phyloP scores from a whole-genome alignment of 2,329 filamentous ascomycete species.

The Rhynchosporium graminicola region DNA sequence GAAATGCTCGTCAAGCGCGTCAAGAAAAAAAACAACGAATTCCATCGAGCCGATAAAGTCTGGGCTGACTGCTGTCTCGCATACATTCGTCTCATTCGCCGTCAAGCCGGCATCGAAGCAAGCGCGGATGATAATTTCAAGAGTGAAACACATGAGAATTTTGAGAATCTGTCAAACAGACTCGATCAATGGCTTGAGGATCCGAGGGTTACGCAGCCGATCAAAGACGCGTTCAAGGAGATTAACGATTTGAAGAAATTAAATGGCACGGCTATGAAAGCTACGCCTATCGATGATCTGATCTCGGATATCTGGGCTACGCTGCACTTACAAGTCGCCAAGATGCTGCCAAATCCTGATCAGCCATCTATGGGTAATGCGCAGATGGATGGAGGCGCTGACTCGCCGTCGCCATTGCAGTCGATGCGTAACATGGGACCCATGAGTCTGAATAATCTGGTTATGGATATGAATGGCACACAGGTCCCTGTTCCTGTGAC shows the following conservation, averaged over 20 bases:
- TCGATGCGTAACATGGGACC: slow-evolving; percentile 29
- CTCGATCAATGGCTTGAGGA: slow-evolving; percentile 60
- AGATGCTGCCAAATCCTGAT: slow-evolving; percentile 50
- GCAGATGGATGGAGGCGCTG: slow-evolving; percentile 49
- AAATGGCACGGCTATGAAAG: slow-evolving; percentile 81
- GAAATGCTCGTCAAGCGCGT: slow-evolving; percentile 66
- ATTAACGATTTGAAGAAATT: slow-evolving; percentile 72
- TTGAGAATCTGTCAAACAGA: slow-evolving; percentile 57
- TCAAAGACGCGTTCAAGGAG: slow-evolving; percentile 65
- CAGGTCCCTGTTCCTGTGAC: slow-evolving; percentile 33
- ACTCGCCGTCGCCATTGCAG: slow-evolving; percentile 30
- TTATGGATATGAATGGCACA: slow-evolving; percentile 39
- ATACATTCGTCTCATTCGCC: slow-evolving; percentile 53
- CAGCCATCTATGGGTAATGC: slow-evolving; percentile 47
- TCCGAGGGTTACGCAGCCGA: slow-evolving; percentile 47
- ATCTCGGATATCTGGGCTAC: slow-evolving; percentile 86
- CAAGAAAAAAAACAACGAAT: slow-evolving; percentile 61
- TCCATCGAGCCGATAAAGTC: slow-evolving; percentile 33
- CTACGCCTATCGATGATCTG: slow-evolving; percentile 84
- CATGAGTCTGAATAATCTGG: slow-evolving; percentile 40
- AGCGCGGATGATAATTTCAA: slow-evolving; percentile 69
- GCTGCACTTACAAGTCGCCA: slow-evolving; percentile 68
- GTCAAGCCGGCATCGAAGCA: slow-evolving; percentile 56
- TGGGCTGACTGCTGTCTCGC: slow-evolving; percentile 38
- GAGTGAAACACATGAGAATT: slow-evolving; percentile 64